phyloP scores from a whole-genome alignment of 2,329 filamentous ascomycete genomes.

The Lasiodiplodia theobromae region DNA sequence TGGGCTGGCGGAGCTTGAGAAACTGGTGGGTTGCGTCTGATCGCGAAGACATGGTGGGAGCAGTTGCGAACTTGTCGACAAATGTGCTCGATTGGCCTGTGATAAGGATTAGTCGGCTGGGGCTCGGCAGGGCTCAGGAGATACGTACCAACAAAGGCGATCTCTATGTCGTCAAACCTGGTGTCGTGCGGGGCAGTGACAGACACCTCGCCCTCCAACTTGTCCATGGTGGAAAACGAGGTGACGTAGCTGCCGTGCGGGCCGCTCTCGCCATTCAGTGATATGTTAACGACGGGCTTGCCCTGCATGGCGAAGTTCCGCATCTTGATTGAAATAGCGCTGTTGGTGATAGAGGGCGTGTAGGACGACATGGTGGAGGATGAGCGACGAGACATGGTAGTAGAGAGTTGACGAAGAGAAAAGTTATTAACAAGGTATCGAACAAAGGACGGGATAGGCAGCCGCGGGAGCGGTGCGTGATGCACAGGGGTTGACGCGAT shows the following conservation, averaged over 20 bases:
- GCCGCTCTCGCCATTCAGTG: constrained; percentile 45
- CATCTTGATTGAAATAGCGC: constrained; percentile 38
- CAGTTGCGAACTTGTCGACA: constrained; percentile 62
- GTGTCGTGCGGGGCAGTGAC: constrained; percentile 61
- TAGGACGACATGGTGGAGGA: constrained; percentile 14
- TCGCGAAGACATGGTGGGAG: constrained; percentile 60
- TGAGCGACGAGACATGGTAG: neutral
- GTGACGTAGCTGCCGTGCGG: constrained; percentile 46
- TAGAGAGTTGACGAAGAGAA: neutral
- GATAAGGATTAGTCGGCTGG: neutral
- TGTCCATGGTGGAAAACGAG: constrained; percentile 65
- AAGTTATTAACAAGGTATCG: neutral
- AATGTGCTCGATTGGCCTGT: constrained; percentile 58
- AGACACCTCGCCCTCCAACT: constrained; percentile 61
- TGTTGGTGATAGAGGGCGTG: constrained; percentile 2
- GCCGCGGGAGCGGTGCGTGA: constrained; percentile 1
- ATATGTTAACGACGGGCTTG: constrained; percentile 53
- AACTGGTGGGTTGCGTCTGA: constrained; percentile 67
- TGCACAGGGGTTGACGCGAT: neutral
- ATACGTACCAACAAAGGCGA: constrained; percentile 63
- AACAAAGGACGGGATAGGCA: neutral
- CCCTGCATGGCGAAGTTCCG: constrained; percentile 42
- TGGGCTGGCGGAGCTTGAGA: constrained; percentile 67
- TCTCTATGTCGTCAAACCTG: constrained; percentile 64
- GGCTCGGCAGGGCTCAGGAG: neutral